Evolutionary conservation across 345 rosid genomes (phyloP).

Genomic region (Isatis tinctoria): DNA sequence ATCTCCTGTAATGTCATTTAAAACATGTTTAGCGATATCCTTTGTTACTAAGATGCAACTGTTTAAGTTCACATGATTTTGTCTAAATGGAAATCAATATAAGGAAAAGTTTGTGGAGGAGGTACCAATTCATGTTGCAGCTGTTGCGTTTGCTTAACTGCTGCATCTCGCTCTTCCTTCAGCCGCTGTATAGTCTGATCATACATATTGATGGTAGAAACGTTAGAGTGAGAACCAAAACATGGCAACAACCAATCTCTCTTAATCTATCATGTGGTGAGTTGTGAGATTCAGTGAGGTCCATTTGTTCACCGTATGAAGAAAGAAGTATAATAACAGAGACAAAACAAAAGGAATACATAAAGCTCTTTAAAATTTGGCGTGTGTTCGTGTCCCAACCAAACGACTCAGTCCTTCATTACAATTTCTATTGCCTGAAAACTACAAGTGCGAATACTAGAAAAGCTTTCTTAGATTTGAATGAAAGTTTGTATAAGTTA

Average conservation of each 20-base stretch:
- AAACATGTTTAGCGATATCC: neutral
- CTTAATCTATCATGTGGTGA: neutral
- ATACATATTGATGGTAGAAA: constrained; percentile 13
- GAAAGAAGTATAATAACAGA: neutral
- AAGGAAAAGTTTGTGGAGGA: neutral
- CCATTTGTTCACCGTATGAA: neutral
- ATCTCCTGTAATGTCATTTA: constrained; percentile 45
- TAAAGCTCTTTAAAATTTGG: neutral
- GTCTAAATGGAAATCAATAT: neutral
- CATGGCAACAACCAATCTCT: neutral
- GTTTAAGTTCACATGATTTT: neutral
- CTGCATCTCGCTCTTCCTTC: constrained; percentile 82
- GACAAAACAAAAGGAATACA: neutral
- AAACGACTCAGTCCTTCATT: neutral
- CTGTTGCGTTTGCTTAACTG: constrained; percentile 62
- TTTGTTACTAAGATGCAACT: neutral
- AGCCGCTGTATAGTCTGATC: constrained; percentile 60
- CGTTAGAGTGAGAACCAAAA: neutral
- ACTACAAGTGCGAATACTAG: neutral
- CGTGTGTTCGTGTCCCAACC: neutral
- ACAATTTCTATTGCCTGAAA: neutral
- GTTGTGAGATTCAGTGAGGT: neutral
- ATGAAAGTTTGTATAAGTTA: neutral
- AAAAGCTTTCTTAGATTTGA: neutral
- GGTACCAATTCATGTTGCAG: constrained; percentile 83